Percentiles rank a stretch among this genome's conserved stretches.
Conservation (phyloP, 1,284 basidiomycete genomes). For the Sphagnurus paluster region DNA sequence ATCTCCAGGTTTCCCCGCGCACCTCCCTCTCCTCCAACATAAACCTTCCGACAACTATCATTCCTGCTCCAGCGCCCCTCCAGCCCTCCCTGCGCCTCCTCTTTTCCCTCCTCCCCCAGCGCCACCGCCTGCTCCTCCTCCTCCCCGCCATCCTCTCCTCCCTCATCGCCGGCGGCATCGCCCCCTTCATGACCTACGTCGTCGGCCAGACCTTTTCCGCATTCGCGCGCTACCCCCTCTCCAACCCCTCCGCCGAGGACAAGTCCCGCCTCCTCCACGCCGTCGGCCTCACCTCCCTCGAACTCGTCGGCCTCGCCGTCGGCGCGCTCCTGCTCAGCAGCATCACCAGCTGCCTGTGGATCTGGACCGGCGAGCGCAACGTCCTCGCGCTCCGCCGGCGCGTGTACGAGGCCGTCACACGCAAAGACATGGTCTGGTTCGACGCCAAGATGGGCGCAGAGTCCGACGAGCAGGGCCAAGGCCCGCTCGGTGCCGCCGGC, state of each 20-base stretch:
- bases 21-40: constrained; percentile 27
- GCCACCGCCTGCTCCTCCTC: constrained; percentile 59
- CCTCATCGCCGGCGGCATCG: constrained; percentile 73
- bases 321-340: constrained; percentile 76
- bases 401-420: constrained; percentile 72
- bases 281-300: constrained; percentile 63
- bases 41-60: constrained; percentile 12
- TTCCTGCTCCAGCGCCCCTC: constrained; percentile 6
- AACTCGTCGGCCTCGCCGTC: constrained; percentile 72
- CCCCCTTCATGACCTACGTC: constrained; percentile 92
- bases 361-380: constrained; percentile 83
- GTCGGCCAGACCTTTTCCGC: constrained; percentile 86
- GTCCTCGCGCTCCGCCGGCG: constrained; percentile 66
- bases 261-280: constrained; percentile 58
- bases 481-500: constrained; percentile 81
- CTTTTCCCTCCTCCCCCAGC: constrained; percentile 62
- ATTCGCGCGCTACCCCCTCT: constrained; percentile 64
- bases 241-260: constrained; percentile 44
- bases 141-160: constrained; percentile 75
- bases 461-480: constrained; percentile 47
- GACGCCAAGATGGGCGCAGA: constrained; percentile 79
- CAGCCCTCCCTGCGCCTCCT: constrained; percentile 49
- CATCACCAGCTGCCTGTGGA: constrained; percentile 81
- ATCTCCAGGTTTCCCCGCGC: constrained; percentile 31
- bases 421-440: constrained; percentile 85